A percentile compares a stretch with the other conserved stretches of the same genome.
phyloP scores from a whole-genome alignment of 176 grass and related monocot species.

The Avena atlantica region DNA sequence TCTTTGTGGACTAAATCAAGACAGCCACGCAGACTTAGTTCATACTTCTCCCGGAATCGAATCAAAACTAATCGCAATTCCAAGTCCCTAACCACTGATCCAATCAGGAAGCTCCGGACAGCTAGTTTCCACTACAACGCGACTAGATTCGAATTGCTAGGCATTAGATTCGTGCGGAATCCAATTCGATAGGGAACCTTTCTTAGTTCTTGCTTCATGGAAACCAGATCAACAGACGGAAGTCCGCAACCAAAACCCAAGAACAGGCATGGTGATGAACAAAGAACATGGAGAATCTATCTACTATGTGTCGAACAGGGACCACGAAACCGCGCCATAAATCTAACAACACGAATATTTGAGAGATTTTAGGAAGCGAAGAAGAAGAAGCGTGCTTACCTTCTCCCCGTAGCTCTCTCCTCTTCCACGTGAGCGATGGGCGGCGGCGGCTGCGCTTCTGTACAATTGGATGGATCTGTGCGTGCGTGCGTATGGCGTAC shows the following conservation, averaged over 20 bases:
- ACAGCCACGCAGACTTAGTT: background rate
- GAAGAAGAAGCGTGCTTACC: background rate
- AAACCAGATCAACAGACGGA: background rate
- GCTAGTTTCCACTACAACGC: constrained; percentile 16
- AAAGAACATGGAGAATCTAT: background rate
- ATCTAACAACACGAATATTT: background rate
- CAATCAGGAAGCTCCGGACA: background rate
- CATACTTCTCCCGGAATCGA: background rate
- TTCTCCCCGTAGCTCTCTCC: background rate
- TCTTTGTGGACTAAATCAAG: background rate
- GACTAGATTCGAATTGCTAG: background rate
- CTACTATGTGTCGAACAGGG: background rate
- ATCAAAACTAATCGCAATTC: background rate
- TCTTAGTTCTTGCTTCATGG: background rate
- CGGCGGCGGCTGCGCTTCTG: constrained; percentile 26
- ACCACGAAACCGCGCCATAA: background rate
- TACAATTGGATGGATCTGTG: constrained; percentile 20
- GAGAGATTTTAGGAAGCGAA: background rate
- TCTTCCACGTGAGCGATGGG: constrained; percentile 24
- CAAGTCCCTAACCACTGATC: background rate
- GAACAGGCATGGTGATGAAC: background rate
- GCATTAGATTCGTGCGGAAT: background rate
- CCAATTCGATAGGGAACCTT: background rate
- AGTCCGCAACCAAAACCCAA: background rate
- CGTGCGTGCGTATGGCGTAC: background rate